These are phyloP conservation scores for Didymella pinodella DNA, from an alignment of 2,329 filamentous ascomycete genomes.

Conservation along the genomic window DNA sequence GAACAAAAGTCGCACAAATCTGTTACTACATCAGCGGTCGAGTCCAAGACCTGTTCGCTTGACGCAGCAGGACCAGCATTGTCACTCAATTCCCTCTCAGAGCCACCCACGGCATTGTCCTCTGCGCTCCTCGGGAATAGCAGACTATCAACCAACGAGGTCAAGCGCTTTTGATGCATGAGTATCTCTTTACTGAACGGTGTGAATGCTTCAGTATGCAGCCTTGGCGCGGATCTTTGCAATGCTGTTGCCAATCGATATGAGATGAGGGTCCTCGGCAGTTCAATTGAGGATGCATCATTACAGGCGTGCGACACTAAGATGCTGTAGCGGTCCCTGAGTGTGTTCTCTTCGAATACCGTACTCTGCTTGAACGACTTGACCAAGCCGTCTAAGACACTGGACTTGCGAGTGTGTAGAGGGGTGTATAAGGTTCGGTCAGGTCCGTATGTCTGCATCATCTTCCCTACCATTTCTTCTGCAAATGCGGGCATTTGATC, in stretches of 20 bases:
- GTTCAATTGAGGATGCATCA: constrained; percentile 23
- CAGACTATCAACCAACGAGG: constrained; percentile 31
- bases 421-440: not conserved
- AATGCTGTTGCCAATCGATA: constrained; percentile 39
- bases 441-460: constrained; percentile 31
- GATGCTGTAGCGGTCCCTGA: constrained; percentile 44
- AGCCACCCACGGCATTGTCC: not conserved
- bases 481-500: constrained; percentile 35
- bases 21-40: constrained; percentile 11
- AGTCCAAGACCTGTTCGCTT: not conserved
- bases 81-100: not conserved
- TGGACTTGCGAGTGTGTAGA: not conserved
- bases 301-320: constrained; percentile 42
- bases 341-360: constrained; percentile 37
- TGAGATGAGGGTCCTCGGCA: constrained; percentile 41
- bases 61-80: not conserved
- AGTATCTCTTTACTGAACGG: constrained; percentile 36
- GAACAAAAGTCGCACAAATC: constrained; percentile 64
- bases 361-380: constrained; percentile 31
- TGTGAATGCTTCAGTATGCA: constrained; percentile 17
- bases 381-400: constrained; percentile 22
- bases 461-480: constrained; percentile 32
- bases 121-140: constrained; percentile 9
- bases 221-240: constrained; percentile 24
- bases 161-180: constrained; percentile 30